These are phyloP conservation scores for Coemansia umbellata DNA, from an alignment of 192 early-diverging fungal genomes.

Conservation along the genomic window DNA sequence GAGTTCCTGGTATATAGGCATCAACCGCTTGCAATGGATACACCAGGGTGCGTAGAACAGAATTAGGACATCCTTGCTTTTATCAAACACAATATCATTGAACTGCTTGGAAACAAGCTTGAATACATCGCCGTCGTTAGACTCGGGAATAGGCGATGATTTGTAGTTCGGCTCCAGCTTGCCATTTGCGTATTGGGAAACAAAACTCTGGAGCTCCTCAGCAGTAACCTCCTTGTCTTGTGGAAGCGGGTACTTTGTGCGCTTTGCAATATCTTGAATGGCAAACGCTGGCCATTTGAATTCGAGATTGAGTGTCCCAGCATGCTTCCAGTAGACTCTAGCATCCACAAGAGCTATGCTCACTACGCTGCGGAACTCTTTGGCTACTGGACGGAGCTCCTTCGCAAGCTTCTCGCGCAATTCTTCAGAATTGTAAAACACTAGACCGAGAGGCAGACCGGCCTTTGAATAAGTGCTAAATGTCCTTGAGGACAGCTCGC, in stretches of 20 bases:
- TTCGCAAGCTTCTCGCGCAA: slow-evolving; percentile 54
- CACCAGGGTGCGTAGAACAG: slow-evolving; percentile 89
- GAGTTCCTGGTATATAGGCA: slow-evolving; percentile 75
- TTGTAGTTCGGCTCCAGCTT: slow-evolving; percentile 70
- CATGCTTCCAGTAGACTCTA: slow-evolving; percentile 74
- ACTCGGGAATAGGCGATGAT: slow-evolving; percentile 71
- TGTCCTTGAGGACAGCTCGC: slow-evolving; percentile 84
- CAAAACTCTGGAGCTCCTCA: slow-evolving; percentile 57
- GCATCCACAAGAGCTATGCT: slow-evolving; percentile 90
- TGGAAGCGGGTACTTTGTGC: slow-evolving; percentile 78
- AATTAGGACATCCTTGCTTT: slow-evolving; percentile 83
- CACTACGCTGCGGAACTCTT: slow-evolving; percentile 76
- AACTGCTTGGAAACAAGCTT: slow-evolving; percentile 82
- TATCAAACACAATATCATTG: slow-evolving; percentile 78
- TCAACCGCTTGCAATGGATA: slow-evolving; percentile 75
- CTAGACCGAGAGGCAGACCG: slow-evolving; percentile 82
- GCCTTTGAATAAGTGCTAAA: slow-evolving; percentile 76
- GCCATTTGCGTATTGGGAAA: slow-evolving; percentile 60
- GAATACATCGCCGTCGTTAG: slow-evolving; percentile 81
- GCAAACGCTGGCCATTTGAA: slow-evolving; percentile 91
- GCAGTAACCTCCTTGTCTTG: slow-evolving; percentile 61
- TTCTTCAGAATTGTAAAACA: slow-evolving; percentile 71
- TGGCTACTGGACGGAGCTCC: slow-evolving; percentile 63
- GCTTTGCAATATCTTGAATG: slow-evolving; percentile 68
- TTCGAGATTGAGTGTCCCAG: slow-evolving; percentile 76